phyloP scores from a whole-genome alignment of 768 basidiomycete genomes.

The Macrolepiota fuliginosa region DNA sequence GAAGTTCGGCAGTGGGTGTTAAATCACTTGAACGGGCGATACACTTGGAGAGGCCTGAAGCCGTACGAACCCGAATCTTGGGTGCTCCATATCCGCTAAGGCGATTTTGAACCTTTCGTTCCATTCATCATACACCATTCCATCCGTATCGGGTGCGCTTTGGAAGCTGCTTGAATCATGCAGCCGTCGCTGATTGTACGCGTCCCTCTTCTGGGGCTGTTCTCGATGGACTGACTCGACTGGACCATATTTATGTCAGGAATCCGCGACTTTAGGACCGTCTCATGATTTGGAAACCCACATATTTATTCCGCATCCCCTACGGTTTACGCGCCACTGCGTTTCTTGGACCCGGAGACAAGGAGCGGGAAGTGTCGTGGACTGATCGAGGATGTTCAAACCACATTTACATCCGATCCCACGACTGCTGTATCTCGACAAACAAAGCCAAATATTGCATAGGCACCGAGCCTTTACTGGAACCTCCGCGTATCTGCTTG shows the following conservation, averaged over 20 bases:
- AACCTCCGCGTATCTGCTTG: not conserved
- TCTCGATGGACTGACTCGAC: not conserved
- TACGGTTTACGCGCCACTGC: not conserved
- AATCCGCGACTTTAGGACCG: not conserved
- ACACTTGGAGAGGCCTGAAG: not conserved
- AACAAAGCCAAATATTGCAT: not conserved
- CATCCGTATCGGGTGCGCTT: not conserved
- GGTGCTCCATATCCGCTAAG: conserved; percentile 3
- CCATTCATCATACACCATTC: not conserved
- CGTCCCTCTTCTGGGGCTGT: not conserved
- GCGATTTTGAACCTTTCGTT: not conserved
- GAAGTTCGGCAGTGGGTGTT: conserved; percentile 4
- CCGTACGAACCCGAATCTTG: not conserved
- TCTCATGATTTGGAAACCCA: not conserved
- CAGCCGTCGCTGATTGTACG: not conserved
- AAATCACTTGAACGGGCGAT: not conserved
- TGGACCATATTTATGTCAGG: conserved; percentile 2
- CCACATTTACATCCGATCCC: too few species aligned
- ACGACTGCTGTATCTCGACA: not conserved
- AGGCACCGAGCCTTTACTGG: not conserved
- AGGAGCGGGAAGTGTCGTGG: not conserved
- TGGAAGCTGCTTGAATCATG: not conserved
- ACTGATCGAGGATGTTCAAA: not conserved
- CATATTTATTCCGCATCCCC: not conserved
- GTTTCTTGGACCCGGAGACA: not conserved